Percentiles rank a stretch among this genome's conserved stretches.
These are phyloP conservation scores for Paramyrothecium roridum DNA, from an alignment of 2,329 filamentous ascomycete genomes.

Conservation along the genomic window DNA sequence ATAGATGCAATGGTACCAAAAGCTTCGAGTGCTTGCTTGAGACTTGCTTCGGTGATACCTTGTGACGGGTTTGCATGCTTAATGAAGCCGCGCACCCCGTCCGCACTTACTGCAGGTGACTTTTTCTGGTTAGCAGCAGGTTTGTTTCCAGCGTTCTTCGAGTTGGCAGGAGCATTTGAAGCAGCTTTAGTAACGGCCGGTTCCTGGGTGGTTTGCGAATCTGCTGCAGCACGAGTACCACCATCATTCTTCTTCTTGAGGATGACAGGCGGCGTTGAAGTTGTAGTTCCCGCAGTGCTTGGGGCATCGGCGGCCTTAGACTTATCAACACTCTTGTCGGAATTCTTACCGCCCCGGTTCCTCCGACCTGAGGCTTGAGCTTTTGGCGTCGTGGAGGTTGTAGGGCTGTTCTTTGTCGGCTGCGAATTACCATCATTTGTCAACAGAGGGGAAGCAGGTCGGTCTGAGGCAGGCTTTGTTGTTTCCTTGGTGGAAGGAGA, in stretches of 20 bases:
- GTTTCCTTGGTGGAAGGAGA: slow-evolving; percentile 29
- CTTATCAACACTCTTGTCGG: slow-evolving; percentile 37
- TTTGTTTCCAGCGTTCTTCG: slow-evolving; percentile 20
- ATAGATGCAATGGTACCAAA: slow-evolving; percentile 77
- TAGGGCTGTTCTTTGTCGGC: slow-evolving; percentile 15
- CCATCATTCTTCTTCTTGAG: slow-evolving; percentile 38
- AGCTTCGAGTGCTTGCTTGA: slow-evolving; percentile 68
- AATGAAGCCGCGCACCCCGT: slow-evolving; percentile 67
- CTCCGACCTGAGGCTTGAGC: slow-evolving; percentile 23
- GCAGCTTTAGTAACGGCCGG: slow-evolving; percentile 18
- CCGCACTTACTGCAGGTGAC: slow-evolving; percentile 23
- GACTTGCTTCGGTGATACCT: slow-evolving; percentile 79
- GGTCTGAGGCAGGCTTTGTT: slow-evolving; percentile 12
- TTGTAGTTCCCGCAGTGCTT: slow-evolving; percentile 18
- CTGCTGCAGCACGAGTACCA: slow-evolving; percentile 15
- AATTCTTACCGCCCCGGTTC: slow-evolving; percentile 32
- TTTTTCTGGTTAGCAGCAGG: slow-evolving; percentile 28
- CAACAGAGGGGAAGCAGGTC: slow-evolving; percentile 14
- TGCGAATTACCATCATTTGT: slow-evolving; percentile 11
- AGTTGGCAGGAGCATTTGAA: slow-evolving; percentile 10
- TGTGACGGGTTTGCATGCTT: slow-evolving; percentile 87
- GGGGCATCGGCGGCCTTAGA: slow-evolving; percentile 30
- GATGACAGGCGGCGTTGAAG: slow-evolving; percentile 32
- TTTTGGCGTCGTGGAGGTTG: slow-evolving; percentile 17
- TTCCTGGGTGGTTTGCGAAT: slow-evolving; percentile 22